Evolutionary conservation across 1,284 basidiomycete genomes (phyloP), one percentile per base, ranked within the genome.

Genomic region (Fistulinella cinereoalba): DNA sequence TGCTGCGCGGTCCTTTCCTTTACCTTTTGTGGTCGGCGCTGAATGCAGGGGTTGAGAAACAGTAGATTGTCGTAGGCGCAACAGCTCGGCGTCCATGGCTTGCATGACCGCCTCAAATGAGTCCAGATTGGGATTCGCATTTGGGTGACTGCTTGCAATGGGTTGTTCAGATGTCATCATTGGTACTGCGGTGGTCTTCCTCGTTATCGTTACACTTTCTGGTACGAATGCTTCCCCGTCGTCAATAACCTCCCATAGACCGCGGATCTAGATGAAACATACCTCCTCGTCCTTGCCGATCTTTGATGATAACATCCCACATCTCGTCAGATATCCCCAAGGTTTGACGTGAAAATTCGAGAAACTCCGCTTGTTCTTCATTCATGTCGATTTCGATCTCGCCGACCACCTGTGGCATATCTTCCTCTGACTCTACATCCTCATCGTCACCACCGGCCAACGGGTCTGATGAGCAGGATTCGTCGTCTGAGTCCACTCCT

Each of bases 41-140:
- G 47, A 41, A 6, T 6, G 29, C 18, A 28, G 38, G 1, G 49
- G 31, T 31, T 49, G 54, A 28, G 55, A 46, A 27, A 50, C 43
- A 48, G 62, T 62, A 36, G 61, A 56, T 34, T 66, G 49, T 28
- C 69, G 71, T 33, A 69, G 62, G 22, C 72, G 75, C 18, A 72
- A 72, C 13, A 97, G 74, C 57, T 95, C 90, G 16, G 73, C 78
- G 56, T 98, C 95, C 87, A 97, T 92, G 2, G 92, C 92, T 58
- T 83, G 79, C 95, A 97, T 97, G 32, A 97, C 88, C 7, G 85
- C 80, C 60, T 98, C 95, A 56, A 97, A 97, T 0, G 90, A 91
- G 62, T 93, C 79, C n/a, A 97, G 73, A 41, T 84, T 80, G 5
- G 81, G 76, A 61, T 92, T 81, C 9, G 68, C 64, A 41, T 71